Evolutionary conservation across 768 basidiomycete genomes (phyloP), one percentile per base, ranked within the genome.

Genomic region (Cystofilobasidium ferigula): DNA sequence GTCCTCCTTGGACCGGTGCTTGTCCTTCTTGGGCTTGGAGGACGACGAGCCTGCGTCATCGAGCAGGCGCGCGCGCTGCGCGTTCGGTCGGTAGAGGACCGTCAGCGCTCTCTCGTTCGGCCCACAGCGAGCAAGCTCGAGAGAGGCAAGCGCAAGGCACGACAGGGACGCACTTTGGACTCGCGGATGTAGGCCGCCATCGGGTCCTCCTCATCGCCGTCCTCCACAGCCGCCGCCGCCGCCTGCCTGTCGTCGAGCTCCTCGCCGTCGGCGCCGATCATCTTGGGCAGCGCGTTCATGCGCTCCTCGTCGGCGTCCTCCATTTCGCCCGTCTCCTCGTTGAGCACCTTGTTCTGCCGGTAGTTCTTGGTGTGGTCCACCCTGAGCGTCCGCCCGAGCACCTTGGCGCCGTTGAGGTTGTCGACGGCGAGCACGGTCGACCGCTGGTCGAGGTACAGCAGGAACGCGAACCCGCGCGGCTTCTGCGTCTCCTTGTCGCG

Each of bases 391-490:
- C 85, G 81, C 20, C 87, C 89, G 36, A 95, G 78, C 47, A 98
- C 86, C 62, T 84, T 84, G 56, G 92, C 89, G 47, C 95, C 95
- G 73, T 95, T 98, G 76, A 99, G 84, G 78, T 99, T 99, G 79
- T 99, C 95, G 69, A 99, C 94, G 12, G 95, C 95, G 57, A 99
- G 81, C 59, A 97, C 76, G 8, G 95, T 99, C 67, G 90, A 94
- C 57, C 90, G 83, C 78, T 99, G 95, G 76, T 99, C 92, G 77
- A 94, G 91, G 76, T 98, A 99, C 95, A 98, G 97, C 69, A 98
- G 80, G 79, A 97, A 99, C 12, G 84, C 93, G 74, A 98, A 99
- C 2, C 95, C 95, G 72, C 79, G 85, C 0, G 86, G 80, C 73
- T 94, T 93, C 30, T 91, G 90, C 0, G 94, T 94, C 62, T 86